These are phyloP conservation scores for Oropetium thomaeum DNA, from an alignment of 176 grass and related monocot species.

Conservation along the genomic window DNA sequence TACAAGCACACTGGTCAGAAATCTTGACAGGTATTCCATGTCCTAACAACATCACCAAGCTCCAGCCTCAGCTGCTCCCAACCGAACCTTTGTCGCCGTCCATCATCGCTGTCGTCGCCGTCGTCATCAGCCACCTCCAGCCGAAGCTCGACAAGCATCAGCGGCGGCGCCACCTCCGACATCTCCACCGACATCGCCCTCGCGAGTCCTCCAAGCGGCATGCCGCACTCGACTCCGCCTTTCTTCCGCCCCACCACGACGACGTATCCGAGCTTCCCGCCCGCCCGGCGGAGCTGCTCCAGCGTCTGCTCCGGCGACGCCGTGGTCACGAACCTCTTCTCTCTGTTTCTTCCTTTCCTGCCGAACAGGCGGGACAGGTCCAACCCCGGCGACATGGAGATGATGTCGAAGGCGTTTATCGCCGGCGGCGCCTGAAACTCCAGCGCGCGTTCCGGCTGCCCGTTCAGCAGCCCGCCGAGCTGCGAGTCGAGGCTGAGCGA, in stretches of 20 bases:
- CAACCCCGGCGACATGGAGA: conserved; percentile 69
- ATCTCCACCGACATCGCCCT: conserved; percentile 63
- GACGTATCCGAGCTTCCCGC: conserved; percentile 58
- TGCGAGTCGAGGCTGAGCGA: conserved; percentile 80
- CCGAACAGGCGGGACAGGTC: conserved; percentile 70
- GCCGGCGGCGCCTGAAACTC: conserved; percentile 31
- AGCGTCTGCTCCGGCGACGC: conserved; percentile 54
- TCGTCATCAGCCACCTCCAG: conserved; percentile 32
- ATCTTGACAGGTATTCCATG: conserved; percentile 60
- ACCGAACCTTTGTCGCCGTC: conserved; percentile 32
- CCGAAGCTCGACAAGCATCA: conserved; percentile 65
- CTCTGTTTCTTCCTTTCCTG: conserved; percentile 19
- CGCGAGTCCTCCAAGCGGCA: conserved; percentile 7
- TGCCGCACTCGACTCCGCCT: conserved; percentile 13
- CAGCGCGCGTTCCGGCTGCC: conserved; percentile 26
- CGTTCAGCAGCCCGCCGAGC: conserved; percentile 43
- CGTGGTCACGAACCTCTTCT: conserved; percentile 60
- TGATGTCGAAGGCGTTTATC: conserved; percentile 84
- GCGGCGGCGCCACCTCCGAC: conserved; percentile 54
- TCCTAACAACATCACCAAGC: conserved; percentile 63
- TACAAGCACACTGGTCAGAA: conserved; percentile 17
- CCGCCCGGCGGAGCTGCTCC: conserved; percentile 44
- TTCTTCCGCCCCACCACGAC: conserved; percentile 41
- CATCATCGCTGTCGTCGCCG: conserved; percentile 1
- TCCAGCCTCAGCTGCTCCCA: conserved; percentile 67